phyloP scores from a whole-genome alignment of 2,329 filamentous ascomycete genomes.

The Epichloe aotearoae region DNA sequence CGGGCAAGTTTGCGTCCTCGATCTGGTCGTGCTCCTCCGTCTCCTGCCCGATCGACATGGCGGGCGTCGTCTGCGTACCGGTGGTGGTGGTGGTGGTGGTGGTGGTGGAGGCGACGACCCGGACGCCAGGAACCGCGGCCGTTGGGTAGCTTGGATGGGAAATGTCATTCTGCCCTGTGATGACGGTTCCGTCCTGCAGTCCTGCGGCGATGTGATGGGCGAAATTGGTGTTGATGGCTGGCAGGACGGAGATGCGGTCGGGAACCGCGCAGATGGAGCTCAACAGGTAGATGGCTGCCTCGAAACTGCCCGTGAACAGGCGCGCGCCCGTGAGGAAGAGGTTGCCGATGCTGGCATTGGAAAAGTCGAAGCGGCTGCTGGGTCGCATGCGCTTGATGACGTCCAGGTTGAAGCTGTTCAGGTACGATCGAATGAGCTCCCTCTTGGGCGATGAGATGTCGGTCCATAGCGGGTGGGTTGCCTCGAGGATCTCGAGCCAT shows the following conservation, averaged over 20 bases:
- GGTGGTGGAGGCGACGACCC: slow-evolving; percentile 10
- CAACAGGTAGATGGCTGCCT: slow-evolving; percentile 82
- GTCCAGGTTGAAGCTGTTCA: slow-evolving; percentile 65
- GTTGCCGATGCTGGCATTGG: slow-evolving; percentile 63
- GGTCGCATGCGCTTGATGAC: slow-evolving; percentile 65
- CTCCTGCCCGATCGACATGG: slow-evolving; percentile 26
- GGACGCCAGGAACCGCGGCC: slow-evolving; percentile 18
- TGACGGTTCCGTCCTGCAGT: slow-evolving; percentile 59
- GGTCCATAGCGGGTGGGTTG: slow-evolving; percentile 63
- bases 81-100: neutral
- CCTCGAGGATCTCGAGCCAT: slow-evolving; percentile 84
- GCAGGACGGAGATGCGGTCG: slow-evolving; percentile 62
- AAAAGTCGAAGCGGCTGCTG: slow-evolving; percentile 63
- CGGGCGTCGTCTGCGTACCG: slow-evolving; percentile 15
- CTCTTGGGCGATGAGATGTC: slow-evolving; percentile 57
- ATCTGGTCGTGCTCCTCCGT: slow-evolving; percentile 47
- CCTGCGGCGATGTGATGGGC: slow-evolving; percentile 86
- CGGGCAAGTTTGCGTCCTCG: slow-evolving; percentile 71
- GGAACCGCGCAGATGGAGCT: slow-evolving; percentile 79
- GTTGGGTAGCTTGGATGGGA: slow-evolving; percentile 67
- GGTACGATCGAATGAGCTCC: slow-evolving; percentile 63
- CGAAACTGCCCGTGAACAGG: slow-evolving; percentile 84
- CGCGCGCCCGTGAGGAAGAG: slow-evolving; percentile 73
- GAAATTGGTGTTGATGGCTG: slow-evolving; percentile 90
- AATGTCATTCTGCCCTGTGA: slow-evolving; percentile 87